Evolutionary conservation across 1,284 basidiomycete genomes (phyloP).

Genomic region (Marasmius tenuissimus): DNA sequence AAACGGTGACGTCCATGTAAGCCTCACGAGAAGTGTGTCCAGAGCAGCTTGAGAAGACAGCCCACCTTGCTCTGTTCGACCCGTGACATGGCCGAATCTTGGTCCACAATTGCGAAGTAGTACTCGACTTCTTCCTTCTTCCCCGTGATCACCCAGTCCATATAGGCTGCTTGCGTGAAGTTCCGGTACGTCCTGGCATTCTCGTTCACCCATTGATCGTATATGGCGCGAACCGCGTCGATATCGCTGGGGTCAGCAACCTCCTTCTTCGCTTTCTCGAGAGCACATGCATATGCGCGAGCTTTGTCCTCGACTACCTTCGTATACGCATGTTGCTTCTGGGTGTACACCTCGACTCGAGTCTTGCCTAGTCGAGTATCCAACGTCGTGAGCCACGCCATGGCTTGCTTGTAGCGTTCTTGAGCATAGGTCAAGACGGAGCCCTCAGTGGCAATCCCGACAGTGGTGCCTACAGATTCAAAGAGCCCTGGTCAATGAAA

Average conservation of each 20-base stretch:
- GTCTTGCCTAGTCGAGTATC: background rate
- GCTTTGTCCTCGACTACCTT: background rate
- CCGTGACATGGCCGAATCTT: background rate
- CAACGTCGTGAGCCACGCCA: background rate
- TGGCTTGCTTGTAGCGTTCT: background rate
- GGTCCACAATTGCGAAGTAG: background rate
- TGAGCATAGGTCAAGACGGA: background rate
- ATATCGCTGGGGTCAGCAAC: background rate
- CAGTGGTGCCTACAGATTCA: background rate
- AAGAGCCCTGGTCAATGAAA: background rate
- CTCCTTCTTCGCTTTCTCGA: background rate
- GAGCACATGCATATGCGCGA: background rate
- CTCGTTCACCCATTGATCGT: background rate
- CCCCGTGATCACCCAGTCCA: conserved; percentile 2
- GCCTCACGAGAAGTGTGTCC: background rate
- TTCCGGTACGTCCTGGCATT: background rate
- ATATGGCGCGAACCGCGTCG: background rate
- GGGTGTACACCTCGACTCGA: background rate
- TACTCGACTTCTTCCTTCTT: conserved; percentile 4
- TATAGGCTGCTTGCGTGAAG: background rate
- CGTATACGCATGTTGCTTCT: background rate
- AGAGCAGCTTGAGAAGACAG: background rate
- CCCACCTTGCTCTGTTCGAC: background rate
- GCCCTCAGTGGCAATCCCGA: background rate
- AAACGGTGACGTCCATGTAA: too few relatives aligned